These are phyloP conservation scores for Rutstroemia sp. DNA, from an alignment of 2,329 filamentous ascomycete species.

Conservation along the genomic window DNA sequence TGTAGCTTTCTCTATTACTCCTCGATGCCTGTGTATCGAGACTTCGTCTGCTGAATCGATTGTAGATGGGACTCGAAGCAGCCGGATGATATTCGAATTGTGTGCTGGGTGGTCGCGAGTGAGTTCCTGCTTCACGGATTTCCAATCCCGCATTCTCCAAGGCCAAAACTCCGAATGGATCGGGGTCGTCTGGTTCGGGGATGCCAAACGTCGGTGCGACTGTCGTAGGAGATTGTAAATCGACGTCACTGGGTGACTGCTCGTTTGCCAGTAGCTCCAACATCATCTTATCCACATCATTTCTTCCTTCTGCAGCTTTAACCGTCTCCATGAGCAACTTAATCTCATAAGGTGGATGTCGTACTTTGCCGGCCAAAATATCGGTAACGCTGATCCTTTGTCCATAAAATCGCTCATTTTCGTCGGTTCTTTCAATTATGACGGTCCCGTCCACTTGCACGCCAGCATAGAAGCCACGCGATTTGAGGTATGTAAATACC, in stretches of 20 bases:
- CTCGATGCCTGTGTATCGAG: slow-evolving; percentile 54
- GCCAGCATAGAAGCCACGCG: slow-evolving; percentile 79
- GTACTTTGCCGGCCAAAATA: slow-evolving; percentile 41
- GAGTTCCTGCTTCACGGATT: slow-evolving; percentile 81
- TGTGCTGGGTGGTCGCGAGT: slow-evolving; percentile 64
- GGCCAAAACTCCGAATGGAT: slow-evolving; percentile 85
- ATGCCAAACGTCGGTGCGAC: slow-evolving; percentile 60
- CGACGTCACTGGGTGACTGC: slow-evolving; percentile 70
- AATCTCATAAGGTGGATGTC: slow-evolving; percentile 31
- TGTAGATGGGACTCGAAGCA: slow-evolving; percentile 65
- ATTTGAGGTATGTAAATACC: slow-evolving; percentile 83
- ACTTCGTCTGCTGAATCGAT: slow-evolving; percentile 54
- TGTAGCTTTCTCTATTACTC: slow-evolving; percentile 67
- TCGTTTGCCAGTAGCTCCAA: slow-evolving; percentile 57
- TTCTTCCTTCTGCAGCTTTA: slow-evolving; percentile 79
- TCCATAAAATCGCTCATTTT: slow-evolving; percentile 82
- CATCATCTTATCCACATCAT: slow-evolving; percentile 61
- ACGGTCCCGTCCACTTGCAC: slow-evolving; percentile 83
- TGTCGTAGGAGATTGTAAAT: slow-evolving; percentile 37
- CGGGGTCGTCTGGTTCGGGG: slow-evolving; percentile 72
- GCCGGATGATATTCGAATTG: slow-evolving; percentile 77
- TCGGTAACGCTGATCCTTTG: slow-evolving; percentile 53
- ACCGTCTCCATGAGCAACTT: slow-evolving; percentile 59
- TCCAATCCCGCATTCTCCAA: slow-evolving; percentile 86
- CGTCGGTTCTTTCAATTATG: slow-evolving; percentile 77